Percentiles rank a stretch among this genome's conserved stretches.
phyloP scores from a whole-genome alignment of 768 basidiomycete species.

The Lyophyllum shimeji region DNA sequence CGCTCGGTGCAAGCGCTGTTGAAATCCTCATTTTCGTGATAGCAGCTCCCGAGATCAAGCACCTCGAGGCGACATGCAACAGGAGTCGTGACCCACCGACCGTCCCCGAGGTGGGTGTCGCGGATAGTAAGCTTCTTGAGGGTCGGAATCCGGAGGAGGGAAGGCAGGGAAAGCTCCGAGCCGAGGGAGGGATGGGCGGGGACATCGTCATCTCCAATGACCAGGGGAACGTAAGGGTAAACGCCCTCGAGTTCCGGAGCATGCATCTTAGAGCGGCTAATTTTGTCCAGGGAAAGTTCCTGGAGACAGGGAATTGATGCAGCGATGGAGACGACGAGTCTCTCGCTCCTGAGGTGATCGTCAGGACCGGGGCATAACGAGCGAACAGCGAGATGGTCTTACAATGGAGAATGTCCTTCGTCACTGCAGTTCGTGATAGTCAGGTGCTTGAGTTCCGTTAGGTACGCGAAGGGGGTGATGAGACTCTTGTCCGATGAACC shows the following conservation, averaged over 20 bases:
- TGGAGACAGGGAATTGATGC: constrained; percentile 54
- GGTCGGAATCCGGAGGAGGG: constrained; percentile 60
- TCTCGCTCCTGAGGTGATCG: constrained; percentile 52
- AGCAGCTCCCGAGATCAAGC: constrained; percentile 58
- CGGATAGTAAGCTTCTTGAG: constrained; percentile 62
- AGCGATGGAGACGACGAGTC: constrained; percentile 68
- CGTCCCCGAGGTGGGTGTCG: constrained; percentile 72
- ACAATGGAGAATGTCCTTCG: constrained; percentile 45
- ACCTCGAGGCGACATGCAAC: constrained; percentile 52
- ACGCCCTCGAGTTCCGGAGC: constrained; percentile 55
- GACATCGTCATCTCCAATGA: constrained; percentile 60
- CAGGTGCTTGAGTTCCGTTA: constrained; percentile 43
- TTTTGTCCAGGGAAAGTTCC: constrained; percentile 57
- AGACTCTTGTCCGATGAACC: constrained; percentile 49
- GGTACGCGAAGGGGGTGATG: constrained; percentile 45
- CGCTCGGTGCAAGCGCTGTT: constrained; percentile 57
- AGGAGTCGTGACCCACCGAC: constrained; percentile 52
- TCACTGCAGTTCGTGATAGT: constrained; percentile 46
- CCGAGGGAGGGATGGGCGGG: constrained; percentile 55
- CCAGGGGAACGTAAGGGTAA: constrained; percentile 59
- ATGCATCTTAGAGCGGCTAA: constrained; percentile 67
- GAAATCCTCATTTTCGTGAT: constrained; percentile 49
- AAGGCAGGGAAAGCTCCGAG: constrained; percentile 59
- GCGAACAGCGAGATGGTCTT: constrained; percentile 20
- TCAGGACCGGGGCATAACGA: constrained; percentile 5